Conservation (phyloP, 2,329 filamentous ascomycete species). For the Parafenestella ontariensis region DNA sequence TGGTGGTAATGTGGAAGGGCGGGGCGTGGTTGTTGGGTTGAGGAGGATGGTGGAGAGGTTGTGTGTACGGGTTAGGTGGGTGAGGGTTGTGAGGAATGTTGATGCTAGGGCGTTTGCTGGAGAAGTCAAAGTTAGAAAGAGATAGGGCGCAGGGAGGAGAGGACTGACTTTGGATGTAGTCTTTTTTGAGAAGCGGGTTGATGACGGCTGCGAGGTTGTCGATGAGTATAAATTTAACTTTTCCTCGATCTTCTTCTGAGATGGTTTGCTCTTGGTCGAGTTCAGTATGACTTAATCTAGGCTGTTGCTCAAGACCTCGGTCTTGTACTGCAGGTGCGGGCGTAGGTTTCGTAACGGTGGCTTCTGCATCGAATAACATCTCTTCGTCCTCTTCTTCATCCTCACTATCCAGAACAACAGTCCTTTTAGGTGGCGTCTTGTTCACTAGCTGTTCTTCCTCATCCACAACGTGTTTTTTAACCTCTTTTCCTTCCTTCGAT, state of each 20-base stretch:
- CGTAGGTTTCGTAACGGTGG: not conserved
- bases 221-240: constrained; percentile 45
- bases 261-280: not conserved
- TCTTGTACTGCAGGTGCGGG: not conserved
- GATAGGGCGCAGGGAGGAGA: constrained; percentile 22
- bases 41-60: constrained; percentile 51
- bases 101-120: constrained; percentile 51
- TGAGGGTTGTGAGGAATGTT: constrained; percentile 52
- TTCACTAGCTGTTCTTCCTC: not conserved
- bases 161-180: constrained; percentile 42
- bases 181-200: constrained; percentile 47
- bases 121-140: constrained; percentile 12
- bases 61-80: constrained; percentile 47
- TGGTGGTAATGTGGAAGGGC: constrained; percentile 5
- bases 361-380: constrained; percentile 45
- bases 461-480: constrained; percentile 22
- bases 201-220: constrained; percentile 51
- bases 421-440: constrained; percentile 17
- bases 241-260: not conserved
- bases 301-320: not conserved
- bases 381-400: constrained; percentile 48
- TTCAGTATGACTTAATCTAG: not conserved
- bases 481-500: constrained; percentile 20
- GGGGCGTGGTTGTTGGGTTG: constrained; percentile 39
- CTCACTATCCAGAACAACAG: constrained; percentile 43